phyloP scores from a whole-genome alignment of 345 rosid species.

The Sonneratia caseolaris region DNA sequence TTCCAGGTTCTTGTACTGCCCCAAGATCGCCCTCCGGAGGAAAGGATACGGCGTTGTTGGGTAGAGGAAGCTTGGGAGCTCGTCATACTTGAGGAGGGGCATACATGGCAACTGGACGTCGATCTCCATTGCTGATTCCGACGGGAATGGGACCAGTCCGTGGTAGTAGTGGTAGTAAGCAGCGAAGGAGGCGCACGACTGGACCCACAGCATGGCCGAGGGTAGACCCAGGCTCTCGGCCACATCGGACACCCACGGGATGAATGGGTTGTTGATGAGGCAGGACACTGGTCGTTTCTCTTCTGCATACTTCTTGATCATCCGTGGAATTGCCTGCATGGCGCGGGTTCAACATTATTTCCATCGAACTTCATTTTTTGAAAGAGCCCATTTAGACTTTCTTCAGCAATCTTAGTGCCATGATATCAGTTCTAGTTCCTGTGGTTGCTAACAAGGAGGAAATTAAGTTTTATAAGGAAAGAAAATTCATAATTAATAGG shows the following conservation, averaged over 20 bases:
- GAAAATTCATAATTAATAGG: too few species aligned
- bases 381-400: too few species aligned
- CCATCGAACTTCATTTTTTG: too few species aligned
- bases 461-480: too few species aligned
- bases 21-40: slow-evolving; percentile 37
- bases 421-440: too few species aligned
- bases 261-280: slow-evolving; percentile 70
- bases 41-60: slow-evolving; percentile 35
- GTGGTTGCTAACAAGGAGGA: too few species aligned
- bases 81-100: slow-evolving; percentile 67
- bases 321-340: slow-evolving; percentile 23
- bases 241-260: slow-evolving; percentile 78
- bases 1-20: slow-evolving; percentile 46
- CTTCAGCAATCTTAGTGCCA: too few species aligned
- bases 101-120: slow-evolving; percentile 59
- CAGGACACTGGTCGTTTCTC: slow-evolving; percentile 65
- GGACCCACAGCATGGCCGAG: slow-evolving; percentile 84
- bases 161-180: slow-evolving; percentile 58
- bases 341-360: not conserved
- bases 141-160: slow-evolving; percentile 45
- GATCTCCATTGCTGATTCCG: slow-evolving; percentile 32
- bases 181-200: slow-evolving; percentile 63
- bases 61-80: slow-evolving; percentile 68
- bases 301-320: slow-evolving; percentile 37
- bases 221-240: slow-evolving; percentile 61